Evolutionary conservation across 352 stramenopile species (phyloP).

Genomic region (Pelagophyceae sp.): DNA sequence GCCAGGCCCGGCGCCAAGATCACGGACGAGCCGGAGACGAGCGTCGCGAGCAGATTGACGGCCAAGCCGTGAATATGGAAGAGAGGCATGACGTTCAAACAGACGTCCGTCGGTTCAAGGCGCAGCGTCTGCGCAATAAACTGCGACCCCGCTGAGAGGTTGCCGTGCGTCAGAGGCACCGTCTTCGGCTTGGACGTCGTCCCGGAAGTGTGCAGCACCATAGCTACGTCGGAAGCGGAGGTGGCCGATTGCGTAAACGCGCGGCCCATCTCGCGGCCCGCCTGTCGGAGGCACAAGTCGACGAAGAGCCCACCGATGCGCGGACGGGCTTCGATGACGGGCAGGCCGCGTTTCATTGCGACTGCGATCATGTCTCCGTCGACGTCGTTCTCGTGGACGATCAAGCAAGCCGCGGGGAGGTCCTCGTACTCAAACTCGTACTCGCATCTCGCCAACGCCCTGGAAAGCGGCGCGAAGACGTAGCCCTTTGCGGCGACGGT

Average conservation of each 20-base stretch:
- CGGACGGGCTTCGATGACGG: neutral
- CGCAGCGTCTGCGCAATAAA: neutral
- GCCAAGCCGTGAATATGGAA: conserved; percentile 24
- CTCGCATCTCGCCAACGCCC: neutral
- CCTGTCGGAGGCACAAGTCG: too few relatives aligned
- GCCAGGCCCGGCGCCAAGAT: neutral
- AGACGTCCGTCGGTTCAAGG: neutral
- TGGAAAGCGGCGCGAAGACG: neutral
- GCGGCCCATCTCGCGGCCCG: neutral
- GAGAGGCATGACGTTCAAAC: conserved; percentile 12
- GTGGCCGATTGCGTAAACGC: neutral
- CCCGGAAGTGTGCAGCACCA: conserved; percentile 12
- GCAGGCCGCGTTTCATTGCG: neutral
- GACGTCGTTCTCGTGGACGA: neutral
- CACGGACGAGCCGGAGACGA: neutral
- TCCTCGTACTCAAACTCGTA: conserved; percentile 6
- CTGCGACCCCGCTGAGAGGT: neutral
- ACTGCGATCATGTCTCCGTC: neutral
- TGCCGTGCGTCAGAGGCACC: conserved; percentile 4
- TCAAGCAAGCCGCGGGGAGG: neutral
- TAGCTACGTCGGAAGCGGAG: neutral
- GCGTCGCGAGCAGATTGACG: neutral
- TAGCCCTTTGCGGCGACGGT: too few relatives aligned
- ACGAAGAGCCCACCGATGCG: too few relatives aligned
- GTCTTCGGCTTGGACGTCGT: conserved; percentile 16